phyloP scores from a whole-genome alignment of 176 grass and related monocot species.

The Leersia perrieri region DNA sequence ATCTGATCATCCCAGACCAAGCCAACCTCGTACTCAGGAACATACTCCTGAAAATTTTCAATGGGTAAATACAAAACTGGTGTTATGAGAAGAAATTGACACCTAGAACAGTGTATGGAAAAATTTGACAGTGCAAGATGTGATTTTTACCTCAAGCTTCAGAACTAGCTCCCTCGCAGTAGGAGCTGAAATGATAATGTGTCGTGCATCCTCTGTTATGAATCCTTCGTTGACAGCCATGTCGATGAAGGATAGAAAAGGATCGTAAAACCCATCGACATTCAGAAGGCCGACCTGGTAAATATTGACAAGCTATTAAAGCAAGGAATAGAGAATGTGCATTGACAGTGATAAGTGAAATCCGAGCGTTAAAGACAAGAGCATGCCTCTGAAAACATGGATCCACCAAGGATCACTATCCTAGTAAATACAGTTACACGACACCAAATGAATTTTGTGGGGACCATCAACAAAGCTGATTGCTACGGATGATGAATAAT shows the following conservation, averaged over 20 bases:
- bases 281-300: slow-evolving; percentile 84
- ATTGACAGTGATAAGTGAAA: not conserved
- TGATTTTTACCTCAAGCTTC: slow-evolving; percentile 65
- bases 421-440: slow-evolving; percentile 4
- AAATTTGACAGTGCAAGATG: not conserved
- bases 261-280: slow-evolving; percentile 89
- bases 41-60: slow-evolving; percentile 59
- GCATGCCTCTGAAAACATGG: not conserved
- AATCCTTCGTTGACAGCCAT: slow-evolving; percentile 82
- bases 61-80: not conserved
- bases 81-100: not conserved
- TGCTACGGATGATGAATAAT: not conserved
- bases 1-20: slow-evolving; percentile 85
- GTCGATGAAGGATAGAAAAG: slow-evolving; percentile 83
- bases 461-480: slow-evolving; percentile 10
- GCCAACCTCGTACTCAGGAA: slow-evolving; percentile 57
- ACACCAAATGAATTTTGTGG: not conserved
- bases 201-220: slow-evolving; percentile 58
- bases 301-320: slow-evolving; percentile 3
- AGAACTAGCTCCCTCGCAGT: slow-evolving; percentile 70
- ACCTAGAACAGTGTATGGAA: not conserved
- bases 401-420: not conserved
- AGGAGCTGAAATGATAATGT: slow-evolving; percentile 77
- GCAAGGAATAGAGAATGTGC: not conserved
- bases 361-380: not conserved